Conservation (phyloP, 495 filamentous ascomycete genomes). For the Neurospora tetraspora region DNA sequence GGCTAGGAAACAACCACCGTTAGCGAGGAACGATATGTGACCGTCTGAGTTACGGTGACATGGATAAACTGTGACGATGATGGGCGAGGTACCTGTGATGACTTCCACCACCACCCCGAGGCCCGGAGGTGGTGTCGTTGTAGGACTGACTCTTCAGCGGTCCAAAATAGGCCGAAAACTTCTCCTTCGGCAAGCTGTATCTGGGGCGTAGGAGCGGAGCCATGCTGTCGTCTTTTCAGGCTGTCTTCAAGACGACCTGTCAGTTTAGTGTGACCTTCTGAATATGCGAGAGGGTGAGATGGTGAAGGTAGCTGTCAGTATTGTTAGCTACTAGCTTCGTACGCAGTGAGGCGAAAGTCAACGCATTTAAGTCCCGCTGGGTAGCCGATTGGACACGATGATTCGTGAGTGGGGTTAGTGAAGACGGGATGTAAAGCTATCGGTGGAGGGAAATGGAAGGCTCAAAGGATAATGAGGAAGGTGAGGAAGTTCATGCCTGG, state of each 20-base stretch:
- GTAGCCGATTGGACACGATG: not conserved
- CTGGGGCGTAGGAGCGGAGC: slow-evolving; percentile 40
- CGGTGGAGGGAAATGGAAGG: no score
- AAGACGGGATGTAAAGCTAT: not conserved
- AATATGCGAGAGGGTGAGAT: not conserved
- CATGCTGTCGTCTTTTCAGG: slow-evolving; percentile 23
- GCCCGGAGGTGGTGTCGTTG: slow-evolving; percentile 41
- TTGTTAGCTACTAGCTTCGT: not conserved
- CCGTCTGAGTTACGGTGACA: not conserved
- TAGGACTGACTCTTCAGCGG: slow-evolving; percentile 52
- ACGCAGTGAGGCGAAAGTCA: not conserved
- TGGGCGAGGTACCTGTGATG: slow-evolving; percentile 6
- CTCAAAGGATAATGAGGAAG: not conserved
- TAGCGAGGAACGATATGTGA: no score
- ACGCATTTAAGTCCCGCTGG: not conserved
- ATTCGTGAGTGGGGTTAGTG: not conserved
- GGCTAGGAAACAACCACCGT: slow-evolving; percentile 12
- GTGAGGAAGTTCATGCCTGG: not conserved
- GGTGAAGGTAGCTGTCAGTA: not conserved
- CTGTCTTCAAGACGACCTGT: not conserved
- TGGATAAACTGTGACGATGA: not conserved
- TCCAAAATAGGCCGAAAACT: slow-evolving; percentile 47
- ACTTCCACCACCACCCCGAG: slow-evolving; percentile 7
- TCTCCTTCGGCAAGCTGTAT: slow-evolving; percentile 51
- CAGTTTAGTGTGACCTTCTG: not conserved